phyloP scores from a whole-genome alignment of 306 rosid genomes.

The Oxytropis ochrocephala region DNA sequence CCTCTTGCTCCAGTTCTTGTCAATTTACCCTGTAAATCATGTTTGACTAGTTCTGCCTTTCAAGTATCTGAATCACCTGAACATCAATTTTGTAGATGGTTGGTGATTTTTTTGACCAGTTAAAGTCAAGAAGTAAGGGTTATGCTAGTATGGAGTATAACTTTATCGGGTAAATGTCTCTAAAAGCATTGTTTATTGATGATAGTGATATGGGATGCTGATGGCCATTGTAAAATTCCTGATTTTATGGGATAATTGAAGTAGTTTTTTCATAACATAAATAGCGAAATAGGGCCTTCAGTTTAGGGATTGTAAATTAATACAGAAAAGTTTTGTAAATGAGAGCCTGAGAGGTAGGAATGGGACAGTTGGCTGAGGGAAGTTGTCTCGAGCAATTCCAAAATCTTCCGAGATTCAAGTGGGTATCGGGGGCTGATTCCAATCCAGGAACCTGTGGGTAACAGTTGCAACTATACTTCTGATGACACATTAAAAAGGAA shows the following conservation, averaged over 20 bases:
- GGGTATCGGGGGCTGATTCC: background rate
- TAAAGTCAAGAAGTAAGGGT: slow-evolving; percentile 92
- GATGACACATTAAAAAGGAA: background rate
- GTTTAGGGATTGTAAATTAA: background rate
- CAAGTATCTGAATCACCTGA: slow-evolving; percentile 18
- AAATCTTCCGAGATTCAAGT: background rate
- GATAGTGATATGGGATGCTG: background rate
- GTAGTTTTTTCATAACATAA: background rate
- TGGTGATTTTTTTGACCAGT: slow-evolving; percentile 96
- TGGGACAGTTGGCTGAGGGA: background rate
- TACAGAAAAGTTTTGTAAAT: background rate
- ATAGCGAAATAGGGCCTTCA: background rate
- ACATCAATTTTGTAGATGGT: slow-evolving; percentile 44
- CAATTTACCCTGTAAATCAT: background rate
- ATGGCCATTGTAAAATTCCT: background rate
- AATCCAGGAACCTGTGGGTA: background rate
- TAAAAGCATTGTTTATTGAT: slow-evolving; percentile 23
- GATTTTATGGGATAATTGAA: background rate
- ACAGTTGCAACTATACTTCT: background rate
- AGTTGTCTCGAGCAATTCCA: background rate
- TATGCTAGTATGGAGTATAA: slow-evolving; percentile 96
- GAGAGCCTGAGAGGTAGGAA: background rate
- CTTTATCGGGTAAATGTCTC: slow-evolving; percentile 53
- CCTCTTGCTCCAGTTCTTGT: slow-evolving; percentile 20
- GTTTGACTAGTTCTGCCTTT: slow-evolving; percentile 11